Base-by-base conservation (phyloP, 352 stramenopile species). In the Globisporangium acanthophoron region DNA sequence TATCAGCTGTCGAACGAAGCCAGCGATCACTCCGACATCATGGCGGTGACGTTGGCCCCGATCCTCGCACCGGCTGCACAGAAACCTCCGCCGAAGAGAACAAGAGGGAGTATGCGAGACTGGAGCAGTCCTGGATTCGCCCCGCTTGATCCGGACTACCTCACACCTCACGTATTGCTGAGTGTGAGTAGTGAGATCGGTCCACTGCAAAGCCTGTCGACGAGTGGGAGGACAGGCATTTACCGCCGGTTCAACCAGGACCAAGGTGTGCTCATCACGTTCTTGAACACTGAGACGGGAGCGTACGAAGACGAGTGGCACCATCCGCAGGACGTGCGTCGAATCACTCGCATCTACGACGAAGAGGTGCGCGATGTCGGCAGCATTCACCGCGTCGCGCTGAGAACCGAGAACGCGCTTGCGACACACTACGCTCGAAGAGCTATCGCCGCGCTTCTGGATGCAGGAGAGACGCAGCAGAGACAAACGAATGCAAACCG, bases 291-390 rank as follows among this genome's bases (percentile, higher is more conserved):
- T 0, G 86, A 96, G 51, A 92, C 83, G 13, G 86, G 86, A 4
- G 84, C 85, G 13, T 92, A 88, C 54, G 86, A 96, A 65, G 84
- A 94, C 40, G 80, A 94, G 61, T 94, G 78, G 80, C 76, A 90
- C 55, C 63, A 68, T 29, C 77, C 86, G 18, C 83, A 74, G 47
- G 73, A 93, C 60, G 78, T 94, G 45, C 74, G 79, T n/a, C 78
- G 86, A 4, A 80, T 92, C 55, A 86, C 78, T 5, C 77, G 71
- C 43, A 87, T 96, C 43, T 96, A 91, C 45, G 82, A 96, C 45
- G 84, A 96, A 60, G 65, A 71, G 5, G 58, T 94, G 5, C 64
- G 82, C 8, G 73, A 70, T 8, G 77, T 89, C 1, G 51, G 76
- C 50, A 93, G 84, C 56, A 94, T 96, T 41, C 77, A 93, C 61